These are phyloP conservation scores for Penicillium atrosanguineum DNA, from an alignment of 495 filamentous ascomycete species.

Conservation along the genomic window DNA sequence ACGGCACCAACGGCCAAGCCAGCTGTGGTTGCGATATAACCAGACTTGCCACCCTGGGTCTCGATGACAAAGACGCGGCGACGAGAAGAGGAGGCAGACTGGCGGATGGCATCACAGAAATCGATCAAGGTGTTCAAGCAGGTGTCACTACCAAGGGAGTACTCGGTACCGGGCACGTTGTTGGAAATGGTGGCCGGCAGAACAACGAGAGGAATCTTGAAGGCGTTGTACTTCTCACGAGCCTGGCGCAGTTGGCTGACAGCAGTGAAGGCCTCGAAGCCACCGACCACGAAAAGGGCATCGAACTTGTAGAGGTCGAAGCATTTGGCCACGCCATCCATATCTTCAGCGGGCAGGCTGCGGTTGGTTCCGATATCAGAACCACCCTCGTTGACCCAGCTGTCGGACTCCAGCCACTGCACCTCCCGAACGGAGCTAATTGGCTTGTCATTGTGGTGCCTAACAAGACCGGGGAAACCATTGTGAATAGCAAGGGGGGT, in stretches of 20 bases:
- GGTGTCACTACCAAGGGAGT: slow-evolving; percentile 93
- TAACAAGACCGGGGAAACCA: slow-evolving; percentile 90
- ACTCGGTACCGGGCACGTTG: slow-evolving; percentile 98
- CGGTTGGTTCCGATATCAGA: slow-evolving; percentile 99
- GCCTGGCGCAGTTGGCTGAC: slow-evolving; percentile 82
- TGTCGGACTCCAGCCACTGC: slow-evolving; percentile 88
- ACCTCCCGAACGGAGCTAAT: slow-evolving; percentile 80
- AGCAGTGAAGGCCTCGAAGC: slow-evolving; percentile 95
- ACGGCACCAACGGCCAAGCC: slow-evolving; percentile 85
- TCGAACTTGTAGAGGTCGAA: slow-evolving; percentile 88
- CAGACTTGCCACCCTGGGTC: slow-evolving; percentile 91
- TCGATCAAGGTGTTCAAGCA: slow-evolving; percentile 94
- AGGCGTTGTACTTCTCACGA: slow-evolving; percentile 70
- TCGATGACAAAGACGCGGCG: slow-evolving; percentile 96
- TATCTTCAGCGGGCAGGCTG: slow-evolving; percentile 77
- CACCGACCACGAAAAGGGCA: slow-evolving; percentile 87
- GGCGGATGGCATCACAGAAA: slow-evolving; percentile 96
- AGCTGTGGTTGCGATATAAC: slow-evolving; percentile 89
- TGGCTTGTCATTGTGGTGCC: slow-evolving; percentile 83
- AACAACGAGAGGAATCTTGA: slow-evolving; percentile 90
- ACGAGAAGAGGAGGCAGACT: slow-evolving; percentile 89
- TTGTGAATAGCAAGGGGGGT: slow-evolving; percentile 91
- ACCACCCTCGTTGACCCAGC: slow-evolving; percentile 94
- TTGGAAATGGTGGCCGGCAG: slow-evolving; percentile 97
- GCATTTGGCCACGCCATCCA: slow-evolving; percentile 77